Evolutionary conservation across 1,284 basidiomycete species (phyloP).

Genomic region (Pseudozyma sp.): DNA sequence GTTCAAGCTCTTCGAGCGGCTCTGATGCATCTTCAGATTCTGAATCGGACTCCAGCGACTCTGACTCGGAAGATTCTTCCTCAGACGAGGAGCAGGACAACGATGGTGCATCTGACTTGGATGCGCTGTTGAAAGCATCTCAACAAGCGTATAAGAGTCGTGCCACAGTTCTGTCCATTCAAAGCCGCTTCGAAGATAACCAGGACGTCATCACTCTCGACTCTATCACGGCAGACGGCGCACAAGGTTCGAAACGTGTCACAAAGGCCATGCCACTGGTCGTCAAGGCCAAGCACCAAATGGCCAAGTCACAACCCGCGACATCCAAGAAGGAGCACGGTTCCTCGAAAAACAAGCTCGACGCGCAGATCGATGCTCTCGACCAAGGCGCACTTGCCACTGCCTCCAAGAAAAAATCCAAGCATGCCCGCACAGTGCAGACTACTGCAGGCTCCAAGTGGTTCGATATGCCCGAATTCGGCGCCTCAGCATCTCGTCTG

Average conservation of each 20-base stretch:
- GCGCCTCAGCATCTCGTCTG: slow-evolving; percentile 34
- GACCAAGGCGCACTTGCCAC: slow-evolving; percentile 18
- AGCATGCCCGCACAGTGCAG: slow-evolving; percentile 35
- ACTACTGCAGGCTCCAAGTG: slow-evolving; percentile 80
- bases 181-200: slow-evolving; percentile 41
- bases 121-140: slow-evolving; percentile 46
- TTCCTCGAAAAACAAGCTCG: slow-evolving; percentile 28
- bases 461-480: slow-evolving; percentile 89
- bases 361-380: slow-evolving; percentile 45
- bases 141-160: slow-evolving; percentile 42
- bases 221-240: slow-evolving; percentile 1
- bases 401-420: slow-evolving; percentile 34
- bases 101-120: slow-evolving; percentile 22
- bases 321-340: slow-evolving; percentile 2
- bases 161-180: slow-evolving; percentile 3
- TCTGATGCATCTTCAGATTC: slow-evolving; percentile 1
- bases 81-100: slow-evolving; percentile 29
- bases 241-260: slow-evolving; percentile 14
- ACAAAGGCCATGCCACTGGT: slow-evolving; percentile 38
- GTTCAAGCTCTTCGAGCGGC: slow-evolving; percentile 18
- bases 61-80: slow-evolving; percentile 23
- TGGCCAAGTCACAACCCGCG: slow-evolving; percentile 20
- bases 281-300: slow-evolving; percentile 41
- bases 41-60: slow-evolving; percentile 10
- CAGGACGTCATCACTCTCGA: slow-evolving; percentile 52